A percentile compares a stretch with the other conserved stretches of the same genome.
Conservation (phyloP, 108 stramenopile species). For the Aurantiochytrium sp. region DNA sequence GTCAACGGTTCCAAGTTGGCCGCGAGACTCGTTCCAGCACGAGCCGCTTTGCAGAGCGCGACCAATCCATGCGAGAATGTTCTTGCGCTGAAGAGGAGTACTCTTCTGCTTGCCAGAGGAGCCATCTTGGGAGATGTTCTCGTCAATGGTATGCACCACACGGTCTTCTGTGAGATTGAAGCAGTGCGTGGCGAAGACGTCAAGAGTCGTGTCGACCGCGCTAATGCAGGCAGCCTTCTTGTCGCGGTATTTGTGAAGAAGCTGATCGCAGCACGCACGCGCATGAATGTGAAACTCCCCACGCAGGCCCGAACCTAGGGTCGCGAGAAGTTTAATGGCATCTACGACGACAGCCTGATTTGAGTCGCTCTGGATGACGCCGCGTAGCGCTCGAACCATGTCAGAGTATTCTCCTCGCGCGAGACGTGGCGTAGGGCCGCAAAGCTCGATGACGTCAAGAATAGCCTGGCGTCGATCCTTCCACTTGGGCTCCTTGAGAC, state of each 20-base stretch:
- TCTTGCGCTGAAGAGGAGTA: neutral
- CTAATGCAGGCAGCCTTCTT: neutral
- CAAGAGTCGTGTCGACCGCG: neutral
- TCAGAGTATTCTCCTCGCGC: neutral
- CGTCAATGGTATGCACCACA: neutral
- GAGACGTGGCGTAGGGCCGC: neutral
- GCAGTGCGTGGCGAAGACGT: neutral
- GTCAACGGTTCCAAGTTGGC: neutral
- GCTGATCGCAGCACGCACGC: neutral
- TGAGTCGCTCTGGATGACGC: neutral
- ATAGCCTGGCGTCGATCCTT: neutral
- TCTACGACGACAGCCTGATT: neutral
- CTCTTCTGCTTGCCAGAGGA: neutral
- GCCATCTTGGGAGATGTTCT: neutral
- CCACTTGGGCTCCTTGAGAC: neutral
- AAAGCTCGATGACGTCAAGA: neutral
- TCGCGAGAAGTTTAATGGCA: neutral
- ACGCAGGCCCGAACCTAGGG: neutral
- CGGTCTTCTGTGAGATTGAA: neutral
- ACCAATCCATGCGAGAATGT: neutral
- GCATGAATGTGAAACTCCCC: neutral
- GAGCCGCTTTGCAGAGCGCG: neutral
- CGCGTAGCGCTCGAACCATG: neutral
- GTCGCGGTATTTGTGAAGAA: neutral
- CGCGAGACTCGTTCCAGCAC: neutral